These are phyloP conservation scores for Penicillium expansum DNA, from an alignment of 2,329 filamentous ascomycete genomes.

Conservation along the genomic window DNA sequence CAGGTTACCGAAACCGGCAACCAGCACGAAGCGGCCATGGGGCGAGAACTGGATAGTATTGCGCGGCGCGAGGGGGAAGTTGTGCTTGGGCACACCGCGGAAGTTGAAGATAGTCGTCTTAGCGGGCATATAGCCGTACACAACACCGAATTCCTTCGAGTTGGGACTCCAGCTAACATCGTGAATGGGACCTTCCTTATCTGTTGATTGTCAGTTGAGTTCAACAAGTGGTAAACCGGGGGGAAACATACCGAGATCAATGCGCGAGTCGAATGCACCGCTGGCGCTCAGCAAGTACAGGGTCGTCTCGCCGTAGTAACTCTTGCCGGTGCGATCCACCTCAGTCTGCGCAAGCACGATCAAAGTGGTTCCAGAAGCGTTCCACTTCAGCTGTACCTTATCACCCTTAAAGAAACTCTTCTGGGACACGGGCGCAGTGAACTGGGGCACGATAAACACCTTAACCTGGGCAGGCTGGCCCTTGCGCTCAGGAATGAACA, in stretches of 20 bases:
- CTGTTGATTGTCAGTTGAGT: conserved; percentile 39
- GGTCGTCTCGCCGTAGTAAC: conserved; percentile 97
- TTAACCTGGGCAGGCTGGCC: conserved; percentile 92
- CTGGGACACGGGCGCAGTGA: conserved; percentile 78
- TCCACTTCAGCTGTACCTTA: conserved; percentile 99
- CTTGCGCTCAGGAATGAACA: conserved; percentile 95
- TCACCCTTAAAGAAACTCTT: conserved; percentile 99
- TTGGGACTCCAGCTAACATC: conserved; percentile 98
- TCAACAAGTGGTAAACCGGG: neutral
- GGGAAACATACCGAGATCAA: conserved; percentile 61
- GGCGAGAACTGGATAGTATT: conserved; percentile 97
- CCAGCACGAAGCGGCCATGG: conserved; percentile 84
- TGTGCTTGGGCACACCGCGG: conserved; percentile 76
- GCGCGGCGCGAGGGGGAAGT: conserved; percentile 79
- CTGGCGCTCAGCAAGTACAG: conserved; percentile 92
- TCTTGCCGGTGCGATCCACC: conserved; percentile 97
- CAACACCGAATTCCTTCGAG: conserved; percentile 94
- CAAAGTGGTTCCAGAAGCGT: conserved; percentile 81
- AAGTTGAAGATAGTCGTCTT: conserved; percentile 98
- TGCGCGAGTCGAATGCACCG: conserved; percentile 86
- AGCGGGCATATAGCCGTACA: conserved; percentile 98
- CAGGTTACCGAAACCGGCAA: conserved; percentile 95
- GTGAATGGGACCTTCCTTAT: conserved; percentile 97
- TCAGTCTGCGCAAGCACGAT: conserved; percentile 97
- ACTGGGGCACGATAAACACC: conserved; percentile 89